Base-by-base conservation (phyloP, 352 stramenopile species). In the Globisporangium mamillatum region DNA sequence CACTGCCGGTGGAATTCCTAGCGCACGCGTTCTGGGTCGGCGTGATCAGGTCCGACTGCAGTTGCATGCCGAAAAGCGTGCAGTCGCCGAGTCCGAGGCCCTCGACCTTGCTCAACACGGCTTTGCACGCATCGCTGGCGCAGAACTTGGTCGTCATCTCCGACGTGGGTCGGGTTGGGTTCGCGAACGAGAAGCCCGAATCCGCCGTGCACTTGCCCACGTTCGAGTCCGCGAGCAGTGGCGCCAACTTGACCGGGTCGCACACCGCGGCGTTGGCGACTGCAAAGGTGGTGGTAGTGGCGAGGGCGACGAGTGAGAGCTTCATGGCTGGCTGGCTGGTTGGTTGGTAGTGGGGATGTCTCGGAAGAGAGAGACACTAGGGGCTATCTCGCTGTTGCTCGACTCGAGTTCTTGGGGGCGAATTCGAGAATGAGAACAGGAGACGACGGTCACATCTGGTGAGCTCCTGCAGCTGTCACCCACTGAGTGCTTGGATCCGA, bases 71-170 rank as follows among this genome's bases (percentile, higher is more conserved):
- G 6, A 75, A 46, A 24, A 76, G 46, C 41, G 58, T 63, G 71
- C 75, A 78, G 66, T 80, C 75, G 24, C 75, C 75, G 3, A 81
- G 66, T 2, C 63, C 64, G 8, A 77, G 66, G 1, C 38, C 65
- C 57, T 69, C 59, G 60, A 80, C 41, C 3, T 20, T 52, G 5
- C 58, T 20, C 27, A 80, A 57, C 20, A 74, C 55, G 24, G 18
- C 55, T 61, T 68, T 53, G 62, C 75, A 81, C 46, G 70, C 67
- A 1, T 54, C 20, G 58, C 66, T 70, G 22, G 58, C n/a, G 55
- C 75, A 81, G 16, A 78, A 50, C 67, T 75, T 70, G 14, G 67
- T 16, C 32, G 72, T 25, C 1, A 32, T 60, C 0, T 60, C 62
- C 9, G 22, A 65, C 0, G 64, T 63, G 2, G 69, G 72, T 18